Evolutionary conservation across 108 stramenopile species (phyloP).

Genomic region (Fragilariopsis cylindrus): DNA sequence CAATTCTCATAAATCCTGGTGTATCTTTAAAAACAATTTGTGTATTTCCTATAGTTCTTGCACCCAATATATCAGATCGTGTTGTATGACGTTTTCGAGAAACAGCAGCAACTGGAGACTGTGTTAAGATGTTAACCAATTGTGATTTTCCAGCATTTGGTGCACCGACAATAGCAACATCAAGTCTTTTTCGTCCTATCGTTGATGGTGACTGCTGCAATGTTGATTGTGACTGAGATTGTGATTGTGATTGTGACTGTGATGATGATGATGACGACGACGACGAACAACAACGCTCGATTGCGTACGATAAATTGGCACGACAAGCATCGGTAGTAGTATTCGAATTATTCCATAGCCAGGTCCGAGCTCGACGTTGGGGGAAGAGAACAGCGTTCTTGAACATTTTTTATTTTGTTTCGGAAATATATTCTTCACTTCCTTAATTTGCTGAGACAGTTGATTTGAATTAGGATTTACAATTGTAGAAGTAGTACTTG

Average conservation of each 20-base stretch:
- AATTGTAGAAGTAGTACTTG: too few species aligned
- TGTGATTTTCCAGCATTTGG: conserved; percentile 91
- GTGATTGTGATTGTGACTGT: not conserved
- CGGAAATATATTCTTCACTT: too few species aligned
- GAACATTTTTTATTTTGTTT: not conserved
- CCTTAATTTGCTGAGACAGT: too few species aligned
- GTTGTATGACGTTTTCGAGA: conserved; percentile 94
- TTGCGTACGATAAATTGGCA: conserved; percentile 6
- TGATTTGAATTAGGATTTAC: too few species aligned
- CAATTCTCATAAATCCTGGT: conserved; percentile 83
- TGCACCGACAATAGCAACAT: conserved; percentile 85
- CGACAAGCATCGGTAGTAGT: too few species aligned
- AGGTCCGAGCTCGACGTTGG: not conserved
- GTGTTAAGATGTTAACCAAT: conserved; percentile 76
- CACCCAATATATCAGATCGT: conserved; percentile 79
- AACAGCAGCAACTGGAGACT: conserved; percentile 82
- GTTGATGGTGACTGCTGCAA: not conserved
- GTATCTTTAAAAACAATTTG: conserved; percentile 92
- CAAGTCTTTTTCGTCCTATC: conserved; percentile 55
- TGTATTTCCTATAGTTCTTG: conserved; percentile 66
- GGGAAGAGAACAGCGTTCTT: not conserved
- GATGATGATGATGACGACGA: not conserved
- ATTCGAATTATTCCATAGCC: not conserved
- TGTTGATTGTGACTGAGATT: not conserved
- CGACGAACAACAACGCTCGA: not conserved